A percentile compares a stretch with the other conserved stretches of the same genome.
phyloP scores from a whole-genome alignment of 306 rosid genomes.

The Citrullus colocynthis region DNA sequence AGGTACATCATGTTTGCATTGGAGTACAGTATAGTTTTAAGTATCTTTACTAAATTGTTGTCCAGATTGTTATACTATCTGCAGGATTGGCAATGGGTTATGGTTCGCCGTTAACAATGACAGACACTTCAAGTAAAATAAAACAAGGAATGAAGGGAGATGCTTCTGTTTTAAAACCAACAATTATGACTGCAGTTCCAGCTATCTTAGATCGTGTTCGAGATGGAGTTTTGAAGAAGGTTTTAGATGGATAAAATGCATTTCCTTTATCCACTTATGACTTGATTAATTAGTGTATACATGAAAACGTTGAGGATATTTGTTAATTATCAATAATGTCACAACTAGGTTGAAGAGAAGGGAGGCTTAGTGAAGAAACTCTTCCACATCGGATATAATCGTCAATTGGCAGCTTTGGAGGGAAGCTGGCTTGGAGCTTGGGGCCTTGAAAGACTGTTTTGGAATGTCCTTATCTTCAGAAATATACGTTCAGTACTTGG shows the following conservation, averaged over 20 bases:
- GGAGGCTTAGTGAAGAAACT: slow-evolving; percentile 57
- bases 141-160: slow-evolving; percentile 94
- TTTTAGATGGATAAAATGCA: slow-evolving; percentile 4
- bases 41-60: slow-evolving; percentile 19
- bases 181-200: slow-evolving; percentile 74
- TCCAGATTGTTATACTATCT: slow-evolving; percentile 78
- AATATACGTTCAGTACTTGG: slow-evolving; percentile 52
- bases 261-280: not conserved
- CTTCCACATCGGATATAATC: slow-evolving; percentile 45
- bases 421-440: slow-evolving; percentile 99
- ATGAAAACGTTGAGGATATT: not conserved
- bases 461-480: slow-evolving; percentile 61
- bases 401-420: slow-evolving; percentile 56
- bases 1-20: slow-evolving; percentile 35
- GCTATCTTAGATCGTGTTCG: slow-evolving; percentile 84
- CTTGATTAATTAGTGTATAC: not conserved
- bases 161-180: slow-evolving; percentile 58
- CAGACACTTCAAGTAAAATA: slow-evolving; percentile 71
- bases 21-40: not conserved
- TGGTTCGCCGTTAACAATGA: slow-evolving; percentile 61
- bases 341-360: slow-evolving; percentile 50
- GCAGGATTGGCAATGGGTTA: slow-evolving; percentile 68
- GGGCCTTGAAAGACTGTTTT: slow-evolving; percentile 64
- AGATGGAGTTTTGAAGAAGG: slow-evolving; percentile 81
- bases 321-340: not conserved